Evolutionary conservation across 495 filamentous ascomycete species (phyloP).

Genomic region (Sphaerosporella brunnea): DNA sequence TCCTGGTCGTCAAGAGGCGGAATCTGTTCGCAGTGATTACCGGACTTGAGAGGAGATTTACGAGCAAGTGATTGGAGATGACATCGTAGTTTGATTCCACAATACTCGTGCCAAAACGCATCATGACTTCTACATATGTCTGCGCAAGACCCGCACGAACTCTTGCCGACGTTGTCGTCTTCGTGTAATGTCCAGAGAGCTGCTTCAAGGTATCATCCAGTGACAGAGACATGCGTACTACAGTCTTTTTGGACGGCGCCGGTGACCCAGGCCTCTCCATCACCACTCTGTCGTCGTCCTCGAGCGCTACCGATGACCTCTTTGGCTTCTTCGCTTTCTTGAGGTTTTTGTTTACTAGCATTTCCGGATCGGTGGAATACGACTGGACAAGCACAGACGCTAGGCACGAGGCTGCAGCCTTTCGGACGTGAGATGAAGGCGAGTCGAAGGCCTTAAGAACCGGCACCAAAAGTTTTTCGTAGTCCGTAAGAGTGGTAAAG

Average conservation of each 20-base stretch:
- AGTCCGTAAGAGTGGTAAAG: conserved; percentile 83
- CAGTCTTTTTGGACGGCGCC: conserved; percentile 46
- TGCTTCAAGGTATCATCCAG: conserved; percentile 65
- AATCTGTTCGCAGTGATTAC: conserved; percentile 73
- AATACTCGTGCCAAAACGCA: conserved; percentile 51
- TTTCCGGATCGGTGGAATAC: conserved; percentile 46
- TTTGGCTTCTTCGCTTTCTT: conserved; percentile 36
- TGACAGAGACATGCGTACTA: conserved; percentile 49
- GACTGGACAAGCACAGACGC: conserved; percentile 60
- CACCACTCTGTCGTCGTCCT: conserved; percentile 62
- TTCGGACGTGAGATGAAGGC: conserved; percentile 49
- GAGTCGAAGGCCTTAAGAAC: conserved; percentile 79
- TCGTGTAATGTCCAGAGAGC: conserved; percentile 65
- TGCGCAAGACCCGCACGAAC: conserved; percentile 67
- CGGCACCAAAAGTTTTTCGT: conserved; percentile 61
- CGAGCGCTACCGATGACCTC: conserved; percentile 43
- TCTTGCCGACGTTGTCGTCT: conserved; percentile 60
- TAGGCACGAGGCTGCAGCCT: conserved; percentile 75
- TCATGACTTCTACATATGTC: conserved; percentile 68
- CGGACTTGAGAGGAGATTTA: conserved; percentile 59
- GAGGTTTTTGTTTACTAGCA: conserved; percentile 41
- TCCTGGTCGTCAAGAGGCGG: conserved; percentile 65
- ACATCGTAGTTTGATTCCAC: conserved; percentile 63
- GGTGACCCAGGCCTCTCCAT: conserved; percentile 56
- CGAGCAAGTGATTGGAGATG: conserved; percentile 63